A percentile compares a stretch with the other conserved stretches of the same genome.
phyloP scores from a whole-genome alignment of 2,329 filamentous ascomycete species.

The Teratosphaeria nubilosa region DNA sequence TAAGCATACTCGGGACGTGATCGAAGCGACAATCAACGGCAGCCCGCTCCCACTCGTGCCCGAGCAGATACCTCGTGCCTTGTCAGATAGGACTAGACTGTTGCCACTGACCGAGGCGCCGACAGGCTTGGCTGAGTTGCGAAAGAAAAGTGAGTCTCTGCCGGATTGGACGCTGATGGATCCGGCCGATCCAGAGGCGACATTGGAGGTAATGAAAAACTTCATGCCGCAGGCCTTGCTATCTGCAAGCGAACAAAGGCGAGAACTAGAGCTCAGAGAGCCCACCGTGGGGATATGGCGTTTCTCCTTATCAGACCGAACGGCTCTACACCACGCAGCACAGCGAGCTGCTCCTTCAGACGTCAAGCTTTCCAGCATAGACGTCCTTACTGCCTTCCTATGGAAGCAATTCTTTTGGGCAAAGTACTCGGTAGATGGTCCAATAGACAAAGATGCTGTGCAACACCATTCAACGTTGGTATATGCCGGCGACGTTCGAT shows the following conservation, averaged over 20 bases:
- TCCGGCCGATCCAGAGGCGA: background rate
- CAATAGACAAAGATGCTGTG: background rate
- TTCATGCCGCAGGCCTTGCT: background rate
- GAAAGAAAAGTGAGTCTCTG: background rate
- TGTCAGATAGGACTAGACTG: background rate
- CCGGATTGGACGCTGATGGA: conserved; percentile 1
- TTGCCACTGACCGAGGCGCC: background rate
- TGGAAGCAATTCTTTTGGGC: conserved; percentile 3
- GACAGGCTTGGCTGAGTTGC: background rate
- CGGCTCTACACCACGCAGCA: background rate
- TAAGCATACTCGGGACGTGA: background rate
- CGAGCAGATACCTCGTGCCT: background rate
- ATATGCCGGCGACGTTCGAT: conserved; percentile 1
- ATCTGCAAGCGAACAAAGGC: background rate
- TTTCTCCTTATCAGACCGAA: background rate
- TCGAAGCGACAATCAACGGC: background rate
- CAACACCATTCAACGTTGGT: background rate
- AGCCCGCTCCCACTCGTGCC: background rate
- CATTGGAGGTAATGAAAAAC: background rate
- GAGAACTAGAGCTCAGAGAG: background rate
- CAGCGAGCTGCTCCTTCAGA: background rate
- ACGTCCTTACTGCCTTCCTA: conserved; percentile 4
- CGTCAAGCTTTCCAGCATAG: background rate
- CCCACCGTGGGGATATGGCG: conserved; percentile 3
- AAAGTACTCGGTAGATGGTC: background rate